These are phyloP conservation scores for Pichia sp. DNA, from an alignment of 1,139 yeast species.

Conservation along the genomic window DNA sequence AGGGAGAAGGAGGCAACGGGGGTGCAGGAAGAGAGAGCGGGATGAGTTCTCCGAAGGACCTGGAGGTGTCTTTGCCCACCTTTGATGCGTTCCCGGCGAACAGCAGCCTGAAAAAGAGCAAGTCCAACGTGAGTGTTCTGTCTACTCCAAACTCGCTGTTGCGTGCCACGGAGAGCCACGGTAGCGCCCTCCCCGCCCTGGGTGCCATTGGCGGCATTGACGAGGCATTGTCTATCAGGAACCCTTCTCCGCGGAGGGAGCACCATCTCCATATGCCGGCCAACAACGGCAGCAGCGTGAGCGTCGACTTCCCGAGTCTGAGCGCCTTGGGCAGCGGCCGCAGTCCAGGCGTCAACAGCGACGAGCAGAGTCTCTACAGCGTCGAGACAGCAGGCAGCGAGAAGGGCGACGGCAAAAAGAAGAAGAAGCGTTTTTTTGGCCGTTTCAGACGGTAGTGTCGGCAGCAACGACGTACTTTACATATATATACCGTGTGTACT, in stretches of 20 bases:
- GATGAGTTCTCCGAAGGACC: neutral
- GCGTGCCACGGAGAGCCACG: neutral
- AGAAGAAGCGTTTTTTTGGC: conserved; percentile 3
- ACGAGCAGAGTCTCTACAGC: conserved; percentile 1
- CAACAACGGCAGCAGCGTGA: neutral
- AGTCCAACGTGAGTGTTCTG: neutral
- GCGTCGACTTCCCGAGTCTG: neutral
- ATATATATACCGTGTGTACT: no score
- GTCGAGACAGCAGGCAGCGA: neutral
- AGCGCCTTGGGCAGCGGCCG: neutral
- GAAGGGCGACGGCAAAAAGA: neutral
- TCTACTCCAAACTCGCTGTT: neutral
- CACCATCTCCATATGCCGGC: neutral
- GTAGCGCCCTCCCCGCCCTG: neutral
- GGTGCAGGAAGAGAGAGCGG: no score
- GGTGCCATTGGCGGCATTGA: neutral
- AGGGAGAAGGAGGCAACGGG: neutral
- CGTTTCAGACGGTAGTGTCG: conserved; percentile 2
- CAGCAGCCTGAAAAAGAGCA: neutral
- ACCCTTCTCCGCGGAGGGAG: neutral
- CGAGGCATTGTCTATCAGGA: neutral
- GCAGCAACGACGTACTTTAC: no score
- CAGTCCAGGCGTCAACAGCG: neutral
- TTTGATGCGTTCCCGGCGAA: neutral
- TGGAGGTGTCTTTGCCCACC: neutral